These are phyloP conservation scores for Aspergillus sp. DNA, from an alignment of 2,329 filamentous ascomycete species.

Conservation along the genomic window DNA sequence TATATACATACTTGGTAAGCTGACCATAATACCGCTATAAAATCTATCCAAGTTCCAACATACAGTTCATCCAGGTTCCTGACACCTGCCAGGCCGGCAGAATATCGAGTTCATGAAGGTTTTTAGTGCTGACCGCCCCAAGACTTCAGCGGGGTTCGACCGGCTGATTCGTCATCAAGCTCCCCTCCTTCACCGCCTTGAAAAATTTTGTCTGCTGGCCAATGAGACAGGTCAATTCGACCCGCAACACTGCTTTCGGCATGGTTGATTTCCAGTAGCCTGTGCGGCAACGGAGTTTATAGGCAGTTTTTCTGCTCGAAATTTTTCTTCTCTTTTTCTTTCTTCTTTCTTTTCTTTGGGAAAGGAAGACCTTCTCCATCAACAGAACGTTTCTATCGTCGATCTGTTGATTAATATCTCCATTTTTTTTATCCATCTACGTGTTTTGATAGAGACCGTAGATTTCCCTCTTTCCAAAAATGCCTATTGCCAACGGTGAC, in stretches of 20 bases:
- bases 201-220: conserved; percentile 30
- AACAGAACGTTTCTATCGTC: conserved; percentile 48
- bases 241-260: conserved; percentile 23
- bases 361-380: conserved; percentile 62
- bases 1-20: too few relatives aligned
- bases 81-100: too few relatives aligned
- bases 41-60: too few relatives aligned
- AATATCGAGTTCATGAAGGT: background rate
- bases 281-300: conserved; percentile 28
- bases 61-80: too few relatives aligned
- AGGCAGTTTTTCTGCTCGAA: conserved; percentile 29
- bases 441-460: conserved; percentile 27
- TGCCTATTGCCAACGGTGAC: conserved; percentile 72
- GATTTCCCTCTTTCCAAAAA: conserved; percentile 46
- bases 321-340: conserved; percentile 34
- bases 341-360: conserved; percentile 54
- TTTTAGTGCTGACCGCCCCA: background rate
- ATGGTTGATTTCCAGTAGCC: conserved; percentile 18
- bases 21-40: too few relatives aligned
- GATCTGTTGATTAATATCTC: conserved; percentile 44
- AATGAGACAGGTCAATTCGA: conserved; percentile 19
- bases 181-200: conserved; percentile 25
- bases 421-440: conserved; percentile 22
- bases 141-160: background rate
- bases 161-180: conserved; percentile 9